Evolutionary conservation across 2,329 filamentous ascomycete species (phyloP), one percentile per base, ranked within the genome.

Genomic region (Huntiella decipiens): DNA sequence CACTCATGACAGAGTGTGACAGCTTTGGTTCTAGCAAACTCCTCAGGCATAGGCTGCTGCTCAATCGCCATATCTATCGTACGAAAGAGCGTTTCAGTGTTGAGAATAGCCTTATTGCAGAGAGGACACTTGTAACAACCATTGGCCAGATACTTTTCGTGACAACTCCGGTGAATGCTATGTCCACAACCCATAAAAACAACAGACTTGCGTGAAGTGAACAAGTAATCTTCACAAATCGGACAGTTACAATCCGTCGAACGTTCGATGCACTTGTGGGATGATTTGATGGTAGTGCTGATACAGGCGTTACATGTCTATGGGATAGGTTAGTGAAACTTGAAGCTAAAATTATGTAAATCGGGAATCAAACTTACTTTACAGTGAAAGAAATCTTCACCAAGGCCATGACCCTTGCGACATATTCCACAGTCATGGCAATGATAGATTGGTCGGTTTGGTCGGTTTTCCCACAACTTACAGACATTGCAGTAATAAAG

Each of bases 381-480:
- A 80, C 91, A 98, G 61, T 98, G 91, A 56, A 92, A 87, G 59
- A 93, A 98, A 58, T 98, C 91, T 58, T 94, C 96, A 3, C 91
- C 88, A 28, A 98, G 66, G 1, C 91, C 91, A 59, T 85, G 75
- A 1, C 91, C 91, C 48, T 87, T 79, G 49, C 91, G 74, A 58
- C 91, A 98, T 51, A 98, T 94, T 4, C 91, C 91, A 60, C 91
- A 98, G 56, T 96, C 91, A 56, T 78, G 74, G 60, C 91, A 98
- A 59, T 98, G 91, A 58, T 98, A 98, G 48, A 96, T 94, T 52
- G 79, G 81, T 60, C 92, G 95, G 53, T 77, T 79, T 46, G 77
- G 74, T 54, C 95, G 83, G 56, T 96, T 86, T 56, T 96, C 88
- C 91, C 91, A 98, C 1, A 98, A 70, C 62, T 95, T 95, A 68